Percentiles rank a stretch among this genome's conserved stretches.
Evolutionary conservation across 805 yeast genomes (phyloP).

Genomic region (Metschnikowia shivogae): DNA sequence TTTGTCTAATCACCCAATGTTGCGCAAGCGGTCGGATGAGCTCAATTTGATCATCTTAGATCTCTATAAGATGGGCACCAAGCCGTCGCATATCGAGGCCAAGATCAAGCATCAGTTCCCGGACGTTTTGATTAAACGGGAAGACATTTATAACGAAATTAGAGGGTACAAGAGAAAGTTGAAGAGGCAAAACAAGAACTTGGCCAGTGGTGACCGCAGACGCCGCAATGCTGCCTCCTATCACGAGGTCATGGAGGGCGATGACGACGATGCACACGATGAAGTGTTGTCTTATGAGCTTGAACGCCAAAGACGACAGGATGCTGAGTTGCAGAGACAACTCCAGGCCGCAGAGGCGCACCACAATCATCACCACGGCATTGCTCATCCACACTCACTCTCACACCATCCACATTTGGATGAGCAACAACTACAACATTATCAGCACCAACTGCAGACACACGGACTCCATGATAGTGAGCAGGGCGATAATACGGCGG

Average conservation of each 20-base stretch:
- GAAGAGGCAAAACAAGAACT: constrained; percentile 35
- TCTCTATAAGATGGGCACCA: constrained; percentile 51
- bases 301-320: constrained; percentile 18
- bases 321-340: constrained; percentile 21
- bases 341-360: constrained; percentile 19
- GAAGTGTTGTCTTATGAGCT: constrained; percentile 21
- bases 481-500: constrained; percentile 22
- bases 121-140: constrained; percentile 51
- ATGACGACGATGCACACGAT: constrained; percentile 20
- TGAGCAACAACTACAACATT: constrained; percentile 25
- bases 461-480: constrained; percentile 23
- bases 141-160: constrained; percentile 55
- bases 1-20: constrained; percentile 52
- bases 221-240: constrained; percentile 17
- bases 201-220: constrained; percentile 13
- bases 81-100: constrained; percentile 51
- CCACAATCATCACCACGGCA: constrained; percentile 10
- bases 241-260: constrained; percentile 20
- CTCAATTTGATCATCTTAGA: constrained; percentile 49
- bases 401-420: constrained; percentile 23
- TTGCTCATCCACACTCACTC: constrained; percentile 16
- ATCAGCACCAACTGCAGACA: constrained; percentile 26
- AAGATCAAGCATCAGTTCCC: constrained; percentile 50
- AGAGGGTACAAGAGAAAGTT: constrained; percentile 51
- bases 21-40: constrained; percentile 50